Evolutionary conservation across 768 basidiomycete genomes (phyloP), one percentile per base, ranked within the genome.

Genomic region (Dendrothele bispora): DNA sequence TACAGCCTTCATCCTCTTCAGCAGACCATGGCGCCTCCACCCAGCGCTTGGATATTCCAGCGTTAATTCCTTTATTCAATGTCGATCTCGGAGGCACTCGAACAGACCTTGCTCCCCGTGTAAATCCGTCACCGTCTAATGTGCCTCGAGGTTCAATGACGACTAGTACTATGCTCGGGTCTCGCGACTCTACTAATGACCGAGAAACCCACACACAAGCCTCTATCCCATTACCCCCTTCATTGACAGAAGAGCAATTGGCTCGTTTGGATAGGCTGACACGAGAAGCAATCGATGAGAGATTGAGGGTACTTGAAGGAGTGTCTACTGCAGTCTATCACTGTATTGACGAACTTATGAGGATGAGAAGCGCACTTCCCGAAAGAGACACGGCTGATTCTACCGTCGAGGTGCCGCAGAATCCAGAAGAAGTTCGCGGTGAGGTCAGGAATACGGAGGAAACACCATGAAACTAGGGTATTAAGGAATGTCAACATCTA

Each of bases 261-360:
- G 69, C 75, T 15, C 65, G 73, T 17, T 67, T 92, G 65, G 88
- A 92, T 53, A 68, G 57, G 22, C 60, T 85, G 30, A 91, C 89
- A 22, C 73, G 88, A 45, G 87, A 89, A 54, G 86, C 87, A 5
- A 87, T 97, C 40, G 90, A 94, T 54, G 91, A 93, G 57, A 79
- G 91, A 46, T 65, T 98, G 51, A 75, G 82, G 35, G 77, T 91
- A 30, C 68, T 98, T 29, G 85, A 92, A 65, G 78, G 82, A 15
- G 86, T 95, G 30, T 89, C 91, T 30, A 73, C 73, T 29, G 78
- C 83, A 3, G 72, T 93, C n/a, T 81, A 80, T 60, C 74, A 77
- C 17, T 85, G 91, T 56, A 77, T 91, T 45, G 85, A 88, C 54
- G 91, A 97, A 55, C 73, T 97, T 51, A 78, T 85, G 62, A 72